Evolutionary conservation across 306 rosid species (phyloP).

Genomic region (peach (Prunus persica)): Prunus_persica_NCBIv2 NC_034013.1:6156501-6157000

Average conservation of each 20-base stretch:
- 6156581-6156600: constrained; percentile 34
- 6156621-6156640: background rate
- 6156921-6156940: constrained; percentile 76
- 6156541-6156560: constrained; percentile 58
- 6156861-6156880: constrained; percentile 49
- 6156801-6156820: constrained; percentile 59
- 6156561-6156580: constrained; percentile 52
- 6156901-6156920: constrained; percentile 68
- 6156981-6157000: background rate
- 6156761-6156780: constrained; percentile 68
- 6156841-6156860: constrained; percentile 27
- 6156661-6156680: background rate
- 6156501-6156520: constrained; percentile 62
- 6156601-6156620: background rate
- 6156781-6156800: constrained; percentile 62
- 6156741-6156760: constrained; percentile 64
- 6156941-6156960: constrained; percentile 64
- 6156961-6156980: background rate
- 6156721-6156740: constrained; percentile 69
- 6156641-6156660: background rate
- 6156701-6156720: constrained; percentile 73
- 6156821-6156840: constrained; percentile 50
- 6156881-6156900: constrained; percentile 59
- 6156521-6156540: constrained; percentile 61
- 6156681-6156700: background rate